Conservation (phyloP, 306 rosid species). For the Rosa rugosa region DNA sequence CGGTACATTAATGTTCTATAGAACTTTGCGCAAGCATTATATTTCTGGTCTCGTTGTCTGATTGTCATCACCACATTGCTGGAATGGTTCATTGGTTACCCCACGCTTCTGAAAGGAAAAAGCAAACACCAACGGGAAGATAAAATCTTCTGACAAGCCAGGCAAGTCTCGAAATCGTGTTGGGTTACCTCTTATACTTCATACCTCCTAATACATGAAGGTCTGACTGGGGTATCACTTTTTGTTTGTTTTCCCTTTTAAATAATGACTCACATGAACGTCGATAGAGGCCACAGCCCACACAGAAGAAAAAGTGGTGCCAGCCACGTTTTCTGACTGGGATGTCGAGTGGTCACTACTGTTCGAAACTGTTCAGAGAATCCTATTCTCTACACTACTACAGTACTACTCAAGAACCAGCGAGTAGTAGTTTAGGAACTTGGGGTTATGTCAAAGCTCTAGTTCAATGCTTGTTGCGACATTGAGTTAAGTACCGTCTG, state of each 20-base stretch:
- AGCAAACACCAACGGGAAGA: background rate
- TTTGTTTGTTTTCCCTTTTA: background rate
- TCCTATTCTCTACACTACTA: background rate
- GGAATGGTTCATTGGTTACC: background rate
- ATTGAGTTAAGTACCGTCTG: background rate
- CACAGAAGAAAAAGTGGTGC: background rate
- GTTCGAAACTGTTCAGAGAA: background rate
- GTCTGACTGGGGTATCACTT: background rate
- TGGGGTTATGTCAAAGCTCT: background rate
- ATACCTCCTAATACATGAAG: background rate
- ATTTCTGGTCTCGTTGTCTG: too few species aligned
- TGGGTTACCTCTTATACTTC: background rate
- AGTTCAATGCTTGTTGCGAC: background rate
- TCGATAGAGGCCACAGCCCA: background rate
- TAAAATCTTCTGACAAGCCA: background rate
- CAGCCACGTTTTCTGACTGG: slow-evolving; percentile 7
- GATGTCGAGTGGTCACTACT: slow-evolving; percentile 2
- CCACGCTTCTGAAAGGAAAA: background rate
- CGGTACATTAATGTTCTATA: too few species aligned
- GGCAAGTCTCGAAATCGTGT: background rate
- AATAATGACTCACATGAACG: slow-evolving; percentile 5
- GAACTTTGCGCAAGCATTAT: too few species aligned
- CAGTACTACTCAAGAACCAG: background rate
- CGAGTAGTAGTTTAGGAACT: background rate
- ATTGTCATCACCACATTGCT: background rate